Evolutionary conservation across 441 rosid species (phyloP), one percentile per base, ranked within the genome.

Genomic region (Isatis lusitanica): DNA sequence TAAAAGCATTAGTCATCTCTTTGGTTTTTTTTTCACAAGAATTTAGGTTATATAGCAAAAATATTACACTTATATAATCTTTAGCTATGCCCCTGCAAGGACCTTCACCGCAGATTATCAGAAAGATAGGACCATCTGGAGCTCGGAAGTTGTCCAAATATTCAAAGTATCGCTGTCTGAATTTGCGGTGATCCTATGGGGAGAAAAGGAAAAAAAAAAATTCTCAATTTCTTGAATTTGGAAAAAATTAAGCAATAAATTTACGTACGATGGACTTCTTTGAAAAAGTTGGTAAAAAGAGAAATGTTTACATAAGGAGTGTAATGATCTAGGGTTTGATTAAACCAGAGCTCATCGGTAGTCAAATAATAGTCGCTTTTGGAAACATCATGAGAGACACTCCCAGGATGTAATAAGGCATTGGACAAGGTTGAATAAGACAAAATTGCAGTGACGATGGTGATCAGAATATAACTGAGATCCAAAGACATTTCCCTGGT

Each of bases 321-420:
- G 81, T 66, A 92, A 76, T 88, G 94, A 82, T 92, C 91, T 70
- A 92, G 87, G 76, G 84, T 90, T 74, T 92, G 97, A 74, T 83
- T 76, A 81, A 90, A 85, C 97, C 94, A 92, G 74, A 77, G 88
- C 60, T 77, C 89, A 26, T 84, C 16, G 9, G 88, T 85, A 68
- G 92, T 92, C 82, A 90, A 87, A 81, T 75, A 89, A 30, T 68
- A 52, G 74, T 44, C 57, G 66, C 51, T 77, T 48, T 15, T 65
- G 5, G 86, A 73, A 60, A 80, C 74, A 43, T 67, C 77, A 76
- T 80, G 46, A 68, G 79, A 62, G 72, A 65, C 7, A 35, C 68
- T 31, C 39, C 81, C 79, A 30, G 81, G 75, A 5, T 77, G 42
- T 51, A 71, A 28, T 17, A 82, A 71, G 56, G 73, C 90, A 35